Evolutionary conservation across 345 rosid genomes (phyloP).

Genomic region (Noccaea bulbosa): DNA sequence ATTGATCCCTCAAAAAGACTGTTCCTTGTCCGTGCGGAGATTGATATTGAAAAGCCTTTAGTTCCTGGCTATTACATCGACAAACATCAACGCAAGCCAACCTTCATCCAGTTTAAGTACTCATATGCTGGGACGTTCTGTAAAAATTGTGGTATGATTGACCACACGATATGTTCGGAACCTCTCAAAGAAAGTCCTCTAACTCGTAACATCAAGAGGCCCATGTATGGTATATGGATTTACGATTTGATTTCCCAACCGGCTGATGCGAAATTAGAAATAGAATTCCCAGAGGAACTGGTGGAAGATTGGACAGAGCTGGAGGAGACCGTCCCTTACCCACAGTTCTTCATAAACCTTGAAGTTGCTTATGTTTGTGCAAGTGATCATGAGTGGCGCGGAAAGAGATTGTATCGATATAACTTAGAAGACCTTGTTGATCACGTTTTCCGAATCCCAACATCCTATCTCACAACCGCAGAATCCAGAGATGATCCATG

Average conservation of each 20-base stretch:
- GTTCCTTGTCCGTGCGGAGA: not conserved
- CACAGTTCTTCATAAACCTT: constrained; percentile 9
- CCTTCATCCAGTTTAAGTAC: constrained; percentile 3
- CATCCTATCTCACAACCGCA: too few species aligned
- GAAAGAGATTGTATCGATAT: too few species aligned
- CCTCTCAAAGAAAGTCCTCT: not conserved
- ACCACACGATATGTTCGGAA: not conserved
- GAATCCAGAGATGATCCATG: too few species aligned
- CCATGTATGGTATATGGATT: constrained; percentile 2
- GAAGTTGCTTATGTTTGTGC: too few species aligned
- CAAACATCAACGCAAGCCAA: not conserved
- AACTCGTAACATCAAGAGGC: constrained; percentile 1
- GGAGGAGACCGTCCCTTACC: constrained; percentile 12
- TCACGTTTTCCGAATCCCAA: too few species aligned
- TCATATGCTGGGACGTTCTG: not conserved
- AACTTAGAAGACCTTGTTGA: too few species aligned
- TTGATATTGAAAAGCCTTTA: not conserved
- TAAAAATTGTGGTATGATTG: not conserved
- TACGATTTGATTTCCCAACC: too few species aligned
- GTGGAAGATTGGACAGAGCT: not conserved
- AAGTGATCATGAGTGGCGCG: too few species aligned
- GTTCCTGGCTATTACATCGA: constrained; percentile 10
- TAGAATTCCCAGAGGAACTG: constrained; percentile 1
- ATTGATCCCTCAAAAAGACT: not conserved
- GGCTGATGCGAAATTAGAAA: not conserved